Evolutionary conservation across 2,329 filamentous ascomycete species (phyloP).

Genomic region (Ceratocystis destructans): DNA sequence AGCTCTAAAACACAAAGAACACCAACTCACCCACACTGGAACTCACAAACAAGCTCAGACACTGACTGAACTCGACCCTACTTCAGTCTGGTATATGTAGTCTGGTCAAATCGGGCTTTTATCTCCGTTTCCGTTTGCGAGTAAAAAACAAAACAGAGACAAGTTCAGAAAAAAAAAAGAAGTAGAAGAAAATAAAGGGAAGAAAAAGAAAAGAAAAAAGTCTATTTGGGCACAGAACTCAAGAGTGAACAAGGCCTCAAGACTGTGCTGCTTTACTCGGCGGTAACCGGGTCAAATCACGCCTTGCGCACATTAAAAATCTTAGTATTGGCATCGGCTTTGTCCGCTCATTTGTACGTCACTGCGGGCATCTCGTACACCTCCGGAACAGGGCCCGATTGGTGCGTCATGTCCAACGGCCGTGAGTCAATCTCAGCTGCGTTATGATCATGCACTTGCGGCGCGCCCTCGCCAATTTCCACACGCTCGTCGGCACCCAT

Average conservation of each 20-base stretch:
- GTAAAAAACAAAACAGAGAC: neutral
- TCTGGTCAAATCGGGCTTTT: no score
- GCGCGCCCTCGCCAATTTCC: slow-evolving; percentile 24
- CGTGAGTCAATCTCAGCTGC: slow-evolving; percentile 31
- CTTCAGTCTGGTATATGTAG: no score
- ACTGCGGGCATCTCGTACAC: slow-evolving; percentile 34
- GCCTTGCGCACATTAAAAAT: neutral
- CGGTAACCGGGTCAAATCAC: neutral
- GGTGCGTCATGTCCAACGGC: slow-evolving; percentile 25
- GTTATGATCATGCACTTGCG: slow-evolving; percentile 27
- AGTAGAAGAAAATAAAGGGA: neutral
- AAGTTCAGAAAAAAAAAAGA: neutral
- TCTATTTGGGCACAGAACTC: neutral
- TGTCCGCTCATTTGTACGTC: slow-evolving; percentile 23
- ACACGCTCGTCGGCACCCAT: slow-evolving; percentile 23
- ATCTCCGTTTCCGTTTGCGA: no score
- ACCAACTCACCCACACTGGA: no score
- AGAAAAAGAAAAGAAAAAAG: neutral
- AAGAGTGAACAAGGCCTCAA: neutral
- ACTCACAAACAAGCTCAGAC: no score
- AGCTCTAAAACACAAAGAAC: no score
- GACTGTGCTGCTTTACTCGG: neutral
- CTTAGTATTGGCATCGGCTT: no score
- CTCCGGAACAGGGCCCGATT: slow-evolving; percentile 24
- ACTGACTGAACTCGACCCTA: no score